Evolutionary conservation across 1,284 basidiomycete species (phyloP).

Genomic region (Marasmius fiardii): DNA sequence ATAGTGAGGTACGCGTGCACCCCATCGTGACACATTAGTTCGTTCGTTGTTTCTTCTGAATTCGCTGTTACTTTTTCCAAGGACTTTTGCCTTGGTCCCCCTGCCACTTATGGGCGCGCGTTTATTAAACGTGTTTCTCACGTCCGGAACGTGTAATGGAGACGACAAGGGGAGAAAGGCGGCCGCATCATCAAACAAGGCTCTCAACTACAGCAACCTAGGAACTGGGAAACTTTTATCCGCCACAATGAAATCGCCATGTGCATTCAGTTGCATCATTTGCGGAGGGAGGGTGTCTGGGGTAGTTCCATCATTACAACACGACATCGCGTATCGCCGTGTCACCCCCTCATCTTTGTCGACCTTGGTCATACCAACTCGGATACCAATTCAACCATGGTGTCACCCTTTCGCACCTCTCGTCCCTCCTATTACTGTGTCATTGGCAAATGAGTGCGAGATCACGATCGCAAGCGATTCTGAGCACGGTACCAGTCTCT

Average conservation of each 20-base stretch:
- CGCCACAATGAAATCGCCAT: not conserved
- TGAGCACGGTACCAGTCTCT: too few relatives aligned
- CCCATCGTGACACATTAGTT: not conserved
- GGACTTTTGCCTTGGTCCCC: conserved; percentile 20
- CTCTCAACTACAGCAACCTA: too few relatives aligned
- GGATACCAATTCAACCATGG: not conserved
- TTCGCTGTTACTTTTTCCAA: not conserved
- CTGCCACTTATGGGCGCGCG: conserved; percentile 36
- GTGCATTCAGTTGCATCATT: not conserved
- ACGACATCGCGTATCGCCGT: not conserved
- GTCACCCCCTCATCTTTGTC: not conserved
- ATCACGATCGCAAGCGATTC: too few relatives aligned
- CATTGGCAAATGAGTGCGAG: too few relatives aligned
- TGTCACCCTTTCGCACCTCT: not conserved
- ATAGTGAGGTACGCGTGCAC: not conserved
- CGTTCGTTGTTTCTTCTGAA: not conserved
- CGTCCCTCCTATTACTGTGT: not conserved
- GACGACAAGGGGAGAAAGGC: not conserved
- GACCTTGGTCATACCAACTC: not conserved
- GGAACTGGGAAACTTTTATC: too few relatives aligned
- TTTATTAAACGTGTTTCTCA: conserved; percentile 22
- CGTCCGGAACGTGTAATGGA: not conserved
- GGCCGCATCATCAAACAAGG: not conserved
- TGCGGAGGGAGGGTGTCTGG: not conserved
- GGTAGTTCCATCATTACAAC: conserved; percentile 2